A percentile compares a stretch with the other conserved stretches of the same genome.
phyloP scores from a whole-genome alignment of 108 stramenopile genomes.

The Nannochloropsis gaditana region DNA sequence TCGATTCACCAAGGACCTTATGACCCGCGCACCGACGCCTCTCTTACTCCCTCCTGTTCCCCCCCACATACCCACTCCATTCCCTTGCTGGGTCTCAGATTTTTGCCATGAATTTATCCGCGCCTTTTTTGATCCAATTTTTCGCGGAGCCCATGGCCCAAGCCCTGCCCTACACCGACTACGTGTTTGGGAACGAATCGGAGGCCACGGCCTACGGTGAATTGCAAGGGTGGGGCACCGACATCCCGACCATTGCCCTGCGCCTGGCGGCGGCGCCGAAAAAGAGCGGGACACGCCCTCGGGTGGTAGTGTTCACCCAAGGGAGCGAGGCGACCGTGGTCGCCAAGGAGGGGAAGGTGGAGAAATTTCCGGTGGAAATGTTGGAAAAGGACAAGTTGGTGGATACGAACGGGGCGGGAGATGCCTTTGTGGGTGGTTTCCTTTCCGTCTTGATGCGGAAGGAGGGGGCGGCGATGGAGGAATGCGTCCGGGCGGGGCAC shows the following conservation, averaged over 20 bases:
- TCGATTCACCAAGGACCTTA: too few relatives aligned
- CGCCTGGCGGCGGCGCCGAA: slow-evolving; percentile 77
- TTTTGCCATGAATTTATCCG: slow-evolving; percentile 93
- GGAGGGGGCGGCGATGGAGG: slow-evolving; percentile 63
- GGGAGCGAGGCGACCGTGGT: slow-evolving; percentile 89
- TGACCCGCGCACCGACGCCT: too few relatives aligned
- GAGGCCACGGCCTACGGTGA: slow-evolving; percentile 95
- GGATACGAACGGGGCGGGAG: slow-evolving; percentile 98
- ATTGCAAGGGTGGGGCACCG: slow-evolving; percentile 80
- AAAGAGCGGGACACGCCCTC: slow-evolving; percentile 65
- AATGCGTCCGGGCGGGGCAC: slow-evolving; percentile 93
- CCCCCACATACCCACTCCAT: background rate
- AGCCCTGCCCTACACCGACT: slow-evolving; percentile 89
- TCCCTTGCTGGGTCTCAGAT: slow-evolving; percentile 23
- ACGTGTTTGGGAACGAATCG: slow-evolving; percentile 95
- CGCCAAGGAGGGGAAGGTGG: slow-evolving; percentile 75
- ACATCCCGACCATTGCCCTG: slow-evolving; percentile 81
- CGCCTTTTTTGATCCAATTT: slow-evolving; percentile 97
- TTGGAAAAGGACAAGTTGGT: slow-evolving; percentile 78
- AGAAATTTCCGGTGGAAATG: slow-evolving; percentile 76
- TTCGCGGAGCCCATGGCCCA: slow-evolving; percentile 88
- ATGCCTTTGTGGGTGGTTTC: slow-evolving; percentile 99
- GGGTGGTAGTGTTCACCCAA: slow-evolving; percentile 95
- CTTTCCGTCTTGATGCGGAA: slow-evolving; percentile 66
- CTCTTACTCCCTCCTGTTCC: background rate